Conservation (phyloP, 2,329 filamentous ascomycete species). For the Ophiocordyceps polyrhachis-furcata region DNA sequence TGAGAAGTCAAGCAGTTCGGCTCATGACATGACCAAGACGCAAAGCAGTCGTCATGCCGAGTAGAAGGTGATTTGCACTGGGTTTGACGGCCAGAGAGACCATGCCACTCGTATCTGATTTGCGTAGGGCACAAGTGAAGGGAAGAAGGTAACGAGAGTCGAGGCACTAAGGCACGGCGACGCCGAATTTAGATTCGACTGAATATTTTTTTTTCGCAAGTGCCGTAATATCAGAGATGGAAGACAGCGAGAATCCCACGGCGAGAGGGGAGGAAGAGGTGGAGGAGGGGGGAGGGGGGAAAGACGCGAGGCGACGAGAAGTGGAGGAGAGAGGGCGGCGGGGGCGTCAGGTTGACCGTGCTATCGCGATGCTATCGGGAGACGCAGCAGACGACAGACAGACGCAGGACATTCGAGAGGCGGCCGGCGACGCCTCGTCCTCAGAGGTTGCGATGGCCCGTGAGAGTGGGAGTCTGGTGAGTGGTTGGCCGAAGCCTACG, state of each 20-base stretch:
- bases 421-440: neutral
- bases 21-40: constrained; percentile 16
- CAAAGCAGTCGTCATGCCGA: constrained; percentile 12
- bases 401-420: neutral
- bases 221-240: too few species aligned
- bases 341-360: neutral
- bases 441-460: neutral
- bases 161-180: neutral
- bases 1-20: constrained; percentile 3
- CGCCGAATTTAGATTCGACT: neutral
- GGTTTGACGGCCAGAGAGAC: constrained; percentile 3
- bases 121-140: neutral
- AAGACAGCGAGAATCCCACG: neutral
- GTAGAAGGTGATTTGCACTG: constrained; percentile 8
- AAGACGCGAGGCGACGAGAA: neutral
- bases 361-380: neutral
- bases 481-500: neutral
- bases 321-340: neutral
- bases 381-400: neutral
- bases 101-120: constrained; percentile 5
- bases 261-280: neutral
- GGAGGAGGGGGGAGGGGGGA: neutral
- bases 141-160: neutral
- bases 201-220: neutral
- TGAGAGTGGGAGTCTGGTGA: neutral